phyloP scores from a whole-genome alignment of 208 protist species.

The Trypanosoma platydactyli region DNA sequence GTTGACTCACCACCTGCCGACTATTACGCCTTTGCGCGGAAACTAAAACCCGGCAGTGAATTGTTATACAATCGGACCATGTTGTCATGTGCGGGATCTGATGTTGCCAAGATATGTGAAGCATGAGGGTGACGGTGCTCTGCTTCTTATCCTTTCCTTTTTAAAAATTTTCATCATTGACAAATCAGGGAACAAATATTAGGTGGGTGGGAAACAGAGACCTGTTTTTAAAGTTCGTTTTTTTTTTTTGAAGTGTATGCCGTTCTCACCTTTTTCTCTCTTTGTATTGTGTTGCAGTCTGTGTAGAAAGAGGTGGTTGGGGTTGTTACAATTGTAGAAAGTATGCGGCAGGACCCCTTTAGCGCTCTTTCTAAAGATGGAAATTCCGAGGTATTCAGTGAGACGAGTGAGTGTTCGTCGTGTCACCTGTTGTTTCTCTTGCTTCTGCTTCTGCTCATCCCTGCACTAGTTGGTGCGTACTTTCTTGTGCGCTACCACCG shows the following conservation, averaged over 20 bases:
- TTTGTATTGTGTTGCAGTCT: too few species aligned
- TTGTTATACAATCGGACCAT: background rate
- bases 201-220: too few species aligned
- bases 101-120: background rate
- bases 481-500: conserved; percentile 34
- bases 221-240: too few species aligned
- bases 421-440: conserved; percentile 10
- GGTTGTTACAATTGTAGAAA: too few species aligned
- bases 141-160: background rate
- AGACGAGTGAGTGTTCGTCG: conserved; percentile 6
- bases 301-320: too few species aligned
- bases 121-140: background rate
- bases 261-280: too few species aligned
- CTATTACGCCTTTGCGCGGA: background rate
- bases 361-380: background rate
- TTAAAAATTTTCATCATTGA: too few species aligned
- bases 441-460: conserved; percentile 54
- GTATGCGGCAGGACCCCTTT: background rate
- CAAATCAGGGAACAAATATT: too few species aligned
- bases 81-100: background rate
- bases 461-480: conserved; percentile 28
- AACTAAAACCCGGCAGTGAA: background rate
- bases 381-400: background rate
- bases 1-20: background rate
- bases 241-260: too few species aligned